These are phyloP conservation scores for Monosporascus sp. DNA, from an alignment of 2,329 filamentous ascomycete genomes.

Conservation along the genomic window DNA sequence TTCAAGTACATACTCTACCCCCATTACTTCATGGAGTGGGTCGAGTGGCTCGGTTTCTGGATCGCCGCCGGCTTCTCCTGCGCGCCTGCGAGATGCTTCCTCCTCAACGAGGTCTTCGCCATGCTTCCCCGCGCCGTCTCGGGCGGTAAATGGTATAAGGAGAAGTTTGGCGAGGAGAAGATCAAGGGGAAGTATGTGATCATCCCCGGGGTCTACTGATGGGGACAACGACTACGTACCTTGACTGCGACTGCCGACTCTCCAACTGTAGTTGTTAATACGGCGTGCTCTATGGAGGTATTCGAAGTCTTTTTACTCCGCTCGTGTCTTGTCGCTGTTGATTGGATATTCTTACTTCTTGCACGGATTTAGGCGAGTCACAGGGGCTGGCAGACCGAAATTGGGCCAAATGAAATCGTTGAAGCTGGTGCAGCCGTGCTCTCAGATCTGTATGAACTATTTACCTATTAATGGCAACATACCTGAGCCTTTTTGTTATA, in stretches of 20 bases:
- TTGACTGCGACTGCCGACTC: neutral
- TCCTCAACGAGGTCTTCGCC: constrained; percentile 80
- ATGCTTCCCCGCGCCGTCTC: constrained; percentile 84
- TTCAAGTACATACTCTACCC: constrained; percentile 82
- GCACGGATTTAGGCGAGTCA: too few species aligned
- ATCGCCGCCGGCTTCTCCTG: constrained; percentile 64
- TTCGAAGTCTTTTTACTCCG: too few species aligned
- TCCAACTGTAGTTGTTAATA: neutral
- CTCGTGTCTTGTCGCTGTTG: too few species aligned
- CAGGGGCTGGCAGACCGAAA: too few species aligned
- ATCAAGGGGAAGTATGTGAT: constrained; percentile 71
- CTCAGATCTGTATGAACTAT: too few species aligned
- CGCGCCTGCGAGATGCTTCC: constrained; percentile 71
- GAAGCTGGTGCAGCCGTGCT: too few species aligned
- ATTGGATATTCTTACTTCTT: too few species aligned
- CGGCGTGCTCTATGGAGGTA: too few species aligned
- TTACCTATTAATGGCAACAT: too few species aligned
- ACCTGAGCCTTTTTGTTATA: too few species aligned
- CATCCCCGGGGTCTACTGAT: constrained; percentile 36
- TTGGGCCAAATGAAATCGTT: too few species aligned
- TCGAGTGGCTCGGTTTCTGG: constrained; percentile 91
- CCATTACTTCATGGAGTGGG: constrained; percentile 94
- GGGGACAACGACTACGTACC: neutral
- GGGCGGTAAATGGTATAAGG: constrained; percentile 79
- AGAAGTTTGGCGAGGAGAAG: constrained; percentile 81